Base-by-base conservation (phyloP, 495 filamentous ascomycete genomes). In the Copromyces sp. region DNA sequence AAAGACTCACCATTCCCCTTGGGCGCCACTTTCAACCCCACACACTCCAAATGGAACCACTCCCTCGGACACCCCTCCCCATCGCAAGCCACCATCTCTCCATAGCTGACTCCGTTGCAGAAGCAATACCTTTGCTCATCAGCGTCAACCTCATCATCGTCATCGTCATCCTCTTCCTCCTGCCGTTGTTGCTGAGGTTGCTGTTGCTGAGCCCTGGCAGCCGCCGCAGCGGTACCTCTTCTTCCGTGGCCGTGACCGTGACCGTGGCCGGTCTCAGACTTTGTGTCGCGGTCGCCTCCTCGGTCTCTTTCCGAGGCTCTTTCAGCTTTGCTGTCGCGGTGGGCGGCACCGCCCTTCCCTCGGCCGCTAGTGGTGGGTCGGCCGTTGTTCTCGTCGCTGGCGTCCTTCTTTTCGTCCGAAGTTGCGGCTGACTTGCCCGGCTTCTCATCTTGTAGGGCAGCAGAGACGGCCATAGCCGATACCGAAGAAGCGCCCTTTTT, bases 11-110 rank as follows among this genome's bases (percentile, higher is more conserved):
- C 87, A 84, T 93, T 96, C 73, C 89, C 89, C 61, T 87, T 92
- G 38, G 95, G 95, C 68, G 94, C 92, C 76, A 92, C 92, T 69
- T 89, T 92, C 80, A 99, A 79, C 70, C 93, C 94, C 20, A 97
- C 94, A 81, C 95, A 99, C 45, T 90, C 90, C 53, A 99, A 80
- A 86, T 99, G 95, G 84, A 98, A 99, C 95, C 95, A 99, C 82
- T 98, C 95, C 74, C 89, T 87, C 73, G 90, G 87, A 82, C 95
- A 99, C 37, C 86, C 87, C 69, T 95, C 92, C 61, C 91, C 92
- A 78, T 99, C 95, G 75, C 95, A 99, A n/a, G 91, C 95, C 17
- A 99, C 92, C 95, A 99, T 99, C 82, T 97, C 93, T 29, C 95
- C 95, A 78, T 97, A 99, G 77, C 92, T 95, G 40, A 97, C 90